Conservation (phyloP, 805 yeast species). For the Priceomyces melissophilus region DNA sequence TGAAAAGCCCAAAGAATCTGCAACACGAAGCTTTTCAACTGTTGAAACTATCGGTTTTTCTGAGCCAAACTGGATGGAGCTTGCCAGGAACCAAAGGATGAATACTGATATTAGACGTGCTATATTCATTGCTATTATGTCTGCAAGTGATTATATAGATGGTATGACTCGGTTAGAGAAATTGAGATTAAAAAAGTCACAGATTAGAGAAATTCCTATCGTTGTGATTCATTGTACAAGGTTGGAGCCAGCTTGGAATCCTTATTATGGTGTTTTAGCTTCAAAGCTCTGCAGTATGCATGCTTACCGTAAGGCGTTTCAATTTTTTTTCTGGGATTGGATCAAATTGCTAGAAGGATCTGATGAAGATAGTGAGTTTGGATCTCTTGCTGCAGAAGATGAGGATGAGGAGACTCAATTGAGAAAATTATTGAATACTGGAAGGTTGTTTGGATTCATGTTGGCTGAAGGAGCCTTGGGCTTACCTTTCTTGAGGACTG, state of each 20-base stretch:
- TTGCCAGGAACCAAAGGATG: conserved; percentile 86
- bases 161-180: conserved; percentile 82
- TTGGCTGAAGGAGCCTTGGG: conserved; percentile 72
- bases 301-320: conserved; percentile 75
- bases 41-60: conserved; percentile 63
- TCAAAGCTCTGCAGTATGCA: conserved; percentile 73
- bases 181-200: conserved; percentile 69
- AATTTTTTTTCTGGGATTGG: conserved; percentile 86
- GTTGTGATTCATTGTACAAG: conserved; percentile 84
- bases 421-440: conserved; percentile 64
- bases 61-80: conserved; percentile 83
- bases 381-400: conserved; percentile 34
- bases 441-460: conserved; percentile 74
- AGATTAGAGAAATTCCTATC: conserved; percentile 82
- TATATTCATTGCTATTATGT: conserved; percentile 89
- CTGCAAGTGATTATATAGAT: conserved; percentile 88
- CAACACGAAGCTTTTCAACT: conserved; percentile 41
- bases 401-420: conserved; percentile 55
- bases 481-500: conserved; percentile 66
- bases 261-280: conserved; percentile 82
- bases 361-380: conserved; percentile 42
- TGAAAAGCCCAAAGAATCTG: conserved; percentile 10
- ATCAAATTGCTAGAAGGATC: conserved; percentile 60
- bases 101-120: conserved; percentile 95
- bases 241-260: conserved; percentile 80